Conservation (phyloP, 371 early-diverging fungal genomes). For the Lichtheimia hyalospora region DNA sequence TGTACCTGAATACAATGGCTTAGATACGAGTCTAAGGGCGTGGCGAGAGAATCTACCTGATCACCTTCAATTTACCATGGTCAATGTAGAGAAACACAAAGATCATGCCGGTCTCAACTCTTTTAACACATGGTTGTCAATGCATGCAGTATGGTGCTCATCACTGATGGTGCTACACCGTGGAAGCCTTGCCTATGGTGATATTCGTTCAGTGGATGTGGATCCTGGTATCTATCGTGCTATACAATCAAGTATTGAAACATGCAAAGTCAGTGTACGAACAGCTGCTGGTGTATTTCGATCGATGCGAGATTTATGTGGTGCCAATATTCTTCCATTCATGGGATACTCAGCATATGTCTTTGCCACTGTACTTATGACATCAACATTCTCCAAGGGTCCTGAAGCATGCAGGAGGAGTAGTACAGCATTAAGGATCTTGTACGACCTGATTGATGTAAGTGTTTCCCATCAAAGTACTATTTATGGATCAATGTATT, state of each 20-base stretch:
- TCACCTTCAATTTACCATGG: conserved; percentile 24
- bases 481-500: not conserved
- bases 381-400: conserved; percentile 39
- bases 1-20: conserved; percentile 40
- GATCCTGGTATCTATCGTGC: conserved; percentile 14
- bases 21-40: conserved; percentile 37
- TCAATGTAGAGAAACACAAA: conserved; percentile 21
- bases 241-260: conserved; percentile 28
- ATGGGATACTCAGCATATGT: conserved; percentile 51
- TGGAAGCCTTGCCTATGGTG: conserved; percentile 44
- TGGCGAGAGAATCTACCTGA: conserved; percentile 37
- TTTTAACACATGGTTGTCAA: conserved; percentile 38
- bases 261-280: conserved; percentile 35
- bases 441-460: conserved; percentile 27
- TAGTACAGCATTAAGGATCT: conserved; percentile 22
- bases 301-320: conserved; percentile 34
- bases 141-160: conserved; percentile 42
- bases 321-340: conserved; percentile 40
- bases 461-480: not conserved
- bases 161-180: conserved; percentile 38
- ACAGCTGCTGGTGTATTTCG: conserved; percentile 37
- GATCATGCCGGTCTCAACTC: conserved; percentile 32
- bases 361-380: conserved; percentile 49
- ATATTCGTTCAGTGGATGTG: conserved; percentile 16
- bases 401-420: conserved; percentile 31